Conservation (phyloP, 2,329 filamentous ascomycete genomes). For the Diaporthe eres region DNA sequence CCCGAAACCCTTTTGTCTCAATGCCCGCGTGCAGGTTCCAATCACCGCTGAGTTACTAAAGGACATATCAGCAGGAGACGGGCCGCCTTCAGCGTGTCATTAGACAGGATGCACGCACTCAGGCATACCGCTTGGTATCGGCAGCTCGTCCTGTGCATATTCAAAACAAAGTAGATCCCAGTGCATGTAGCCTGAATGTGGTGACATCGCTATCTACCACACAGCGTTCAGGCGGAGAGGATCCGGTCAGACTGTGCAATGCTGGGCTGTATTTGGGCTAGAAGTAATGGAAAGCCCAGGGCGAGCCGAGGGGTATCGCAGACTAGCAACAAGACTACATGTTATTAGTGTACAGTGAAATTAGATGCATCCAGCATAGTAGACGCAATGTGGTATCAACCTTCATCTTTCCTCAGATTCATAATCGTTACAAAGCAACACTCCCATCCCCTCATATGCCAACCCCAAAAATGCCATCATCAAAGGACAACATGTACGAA, state of each 20-base stretch:
- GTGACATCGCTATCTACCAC: no score
- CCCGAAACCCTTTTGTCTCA: background rate
- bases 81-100: background rate
- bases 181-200: no score
- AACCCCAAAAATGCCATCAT: background rate
- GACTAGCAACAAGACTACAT: constrained; percentile 23
- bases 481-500: background rate
- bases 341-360: constrained; percentile 29
- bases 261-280: constrained; percentile 16
- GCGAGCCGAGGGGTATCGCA: constrained; percentile 29
- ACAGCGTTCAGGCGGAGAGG: background rate
- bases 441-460: background rate
- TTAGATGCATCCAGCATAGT: constrained; percentile 31
- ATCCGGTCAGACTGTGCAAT: constrained; percentile 7
- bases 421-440: constrained; percentile 14
- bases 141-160: background rate
- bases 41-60: no score
- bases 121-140: no score
- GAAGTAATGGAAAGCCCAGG: constrained; percentile 18
- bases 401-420: constrained; percentile 8
- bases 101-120: background rate
- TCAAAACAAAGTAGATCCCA: no score
- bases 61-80: background rate
- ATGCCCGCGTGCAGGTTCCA: background rate
- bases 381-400: constrained; percentile 30